These are phyloP conservation scores for Aspergillus tubingensis DNA, from an alignment of 2,329 filamentous ascomycete species.

Conservation along the genomic window DNA sequence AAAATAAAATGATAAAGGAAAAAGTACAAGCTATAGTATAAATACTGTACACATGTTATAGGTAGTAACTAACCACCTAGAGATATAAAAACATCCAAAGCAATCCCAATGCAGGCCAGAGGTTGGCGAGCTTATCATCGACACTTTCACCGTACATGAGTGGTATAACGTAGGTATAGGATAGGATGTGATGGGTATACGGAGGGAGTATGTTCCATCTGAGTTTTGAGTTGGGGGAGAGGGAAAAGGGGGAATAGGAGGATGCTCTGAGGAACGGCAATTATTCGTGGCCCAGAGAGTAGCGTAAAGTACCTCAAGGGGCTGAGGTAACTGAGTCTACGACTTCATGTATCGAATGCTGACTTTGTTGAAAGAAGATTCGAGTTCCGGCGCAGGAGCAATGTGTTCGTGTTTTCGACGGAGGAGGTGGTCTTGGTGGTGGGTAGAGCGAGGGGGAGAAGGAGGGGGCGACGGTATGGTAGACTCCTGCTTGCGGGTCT, in stretches of 20 bases:
- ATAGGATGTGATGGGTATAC: too few species aligned
- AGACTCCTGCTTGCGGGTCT: slow-evolving; percentile 11
- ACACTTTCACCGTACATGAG: too few species aligned
- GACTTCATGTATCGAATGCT: slow-evolving; percentile 1
- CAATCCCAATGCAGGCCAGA: neutral
- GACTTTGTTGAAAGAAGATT: neutral
- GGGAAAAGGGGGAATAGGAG: too few species aligned
- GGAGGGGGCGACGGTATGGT: neutral
- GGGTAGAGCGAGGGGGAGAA: neutral
- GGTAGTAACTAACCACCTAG: neutral
- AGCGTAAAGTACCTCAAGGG: too few species aligned
- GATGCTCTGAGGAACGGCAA: too few species aligned
- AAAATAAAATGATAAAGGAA: neutral
- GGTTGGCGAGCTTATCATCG: too few species aligned
- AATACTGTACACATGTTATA: neutral
- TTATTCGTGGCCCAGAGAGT: too few species aligned
- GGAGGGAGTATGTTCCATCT: too few species aligned
- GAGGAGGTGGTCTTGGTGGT: slow-evolving; percentile 2
- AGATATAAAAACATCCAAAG: neutral
- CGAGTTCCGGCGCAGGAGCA: neutral
- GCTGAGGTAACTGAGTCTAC: neutral
- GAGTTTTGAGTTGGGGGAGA: too few species aligned
- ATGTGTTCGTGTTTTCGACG: slow-evolving; percentile 2
- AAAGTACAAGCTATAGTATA: neutral
- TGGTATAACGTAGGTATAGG: too few species aligned